Evolutionary conservation across 23 red algal genomes (phyloP), one percentile per base, ranked within the genome.

Genomic region (Gracilaria vermiculophylla): DNA sequence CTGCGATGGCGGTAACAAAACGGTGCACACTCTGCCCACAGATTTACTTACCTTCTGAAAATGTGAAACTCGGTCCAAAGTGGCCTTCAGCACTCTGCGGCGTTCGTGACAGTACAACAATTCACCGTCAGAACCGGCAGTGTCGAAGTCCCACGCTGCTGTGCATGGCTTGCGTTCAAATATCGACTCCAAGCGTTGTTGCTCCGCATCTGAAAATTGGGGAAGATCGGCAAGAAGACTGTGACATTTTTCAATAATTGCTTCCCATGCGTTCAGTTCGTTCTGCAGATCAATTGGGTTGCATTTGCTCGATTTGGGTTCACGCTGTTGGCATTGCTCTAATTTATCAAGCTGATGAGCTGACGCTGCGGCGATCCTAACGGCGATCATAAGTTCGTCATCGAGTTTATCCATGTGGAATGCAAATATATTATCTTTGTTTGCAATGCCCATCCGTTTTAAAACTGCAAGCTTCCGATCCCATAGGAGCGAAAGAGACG

Each of bases 1-100:
- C 37, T 91, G 87, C 28, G 87, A 91, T 49, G 87, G 87, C 29
- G 87, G 87, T 29, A 91, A 0, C n/a, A 91, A 64, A 6, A 91
- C 87, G 10, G 87, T 91, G 21, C 75, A 81, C 48, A 91, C 39
- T 60, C 87, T 73, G 27, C 87, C 87, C 19, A 91, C 66, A 15
- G 75, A 49, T 21, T 55, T 29, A 74, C 87, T 91, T 28, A 91
- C 64, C 10, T 69, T 54, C 32, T 74, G 54, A 58, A 91, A 91
- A 73, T 91, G 87, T 12, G 50, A 50, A 15, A 91, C 87, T 8
- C 87, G 44, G 17, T 80, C 76, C 16, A 54, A 23, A 20, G 76
- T 81, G 31, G 41, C 87, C 19, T 48, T 39, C 20, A 91, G 56
- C 24, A 91, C 76, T 23, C 43, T 29, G 19, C 21, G 19, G 5